phyloP scores from a whole-genome alignment of 176 grass and related monocot species.

The Triticum timopheevii region DNA sequence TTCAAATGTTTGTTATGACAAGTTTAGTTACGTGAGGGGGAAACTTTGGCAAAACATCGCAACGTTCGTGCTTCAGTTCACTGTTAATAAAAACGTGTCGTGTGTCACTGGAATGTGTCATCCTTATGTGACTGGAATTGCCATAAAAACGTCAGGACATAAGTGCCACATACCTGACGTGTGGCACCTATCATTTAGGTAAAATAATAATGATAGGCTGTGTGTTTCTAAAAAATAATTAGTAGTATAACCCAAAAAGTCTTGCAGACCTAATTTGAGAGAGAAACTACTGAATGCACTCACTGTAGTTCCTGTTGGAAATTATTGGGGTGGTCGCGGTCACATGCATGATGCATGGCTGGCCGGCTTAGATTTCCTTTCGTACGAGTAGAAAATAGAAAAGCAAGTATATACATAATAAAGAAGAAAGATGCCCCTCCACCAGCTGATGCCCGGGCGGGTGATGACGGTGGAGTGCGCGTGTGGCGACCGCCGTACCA shows the following conservation, averaged over 20 bases:
- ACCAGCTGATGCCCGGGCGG: not conserved
- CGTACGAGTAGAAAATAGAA: not conserved
- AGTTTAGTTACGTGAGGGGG: no score
- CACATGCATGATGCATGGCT: not conserved
- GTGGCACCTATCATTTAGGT: no score
- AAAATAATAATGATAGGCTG: not conserved
- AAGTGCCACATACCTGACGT: no score
- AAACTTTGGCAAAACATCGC: no score
- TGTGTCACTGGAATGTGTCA: no score
- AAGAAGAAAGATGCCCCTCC: not conserved
- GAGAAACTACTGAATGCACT: not conserved
- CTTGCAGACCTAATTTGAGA: not conserved
- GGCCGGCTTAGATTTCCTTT: not conserved
- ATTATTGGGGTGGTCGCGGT: not conserved
- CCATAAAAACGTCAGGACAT: no score
- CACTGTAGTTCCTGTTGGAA: not conserved
- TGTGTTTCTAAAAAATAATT: not conserved
- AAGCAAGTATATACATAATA: not conserved
- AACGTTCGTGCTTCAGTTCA: no score
- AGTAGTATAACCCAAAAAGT: not conserved
- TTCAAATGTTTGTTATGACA: no score
- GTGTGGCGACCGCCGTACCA: conserved; percentile 1
- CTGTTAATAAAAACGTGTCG: no score
- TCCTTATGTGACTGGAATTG: no score
- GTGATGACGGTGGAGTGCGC: not conserved